Evolutionary conservation across 2,329 filamentous ascomycete species (phyloP), one percentile per base, ranked within the genome.

Genomic region (Venturia pyrina): DNA sequence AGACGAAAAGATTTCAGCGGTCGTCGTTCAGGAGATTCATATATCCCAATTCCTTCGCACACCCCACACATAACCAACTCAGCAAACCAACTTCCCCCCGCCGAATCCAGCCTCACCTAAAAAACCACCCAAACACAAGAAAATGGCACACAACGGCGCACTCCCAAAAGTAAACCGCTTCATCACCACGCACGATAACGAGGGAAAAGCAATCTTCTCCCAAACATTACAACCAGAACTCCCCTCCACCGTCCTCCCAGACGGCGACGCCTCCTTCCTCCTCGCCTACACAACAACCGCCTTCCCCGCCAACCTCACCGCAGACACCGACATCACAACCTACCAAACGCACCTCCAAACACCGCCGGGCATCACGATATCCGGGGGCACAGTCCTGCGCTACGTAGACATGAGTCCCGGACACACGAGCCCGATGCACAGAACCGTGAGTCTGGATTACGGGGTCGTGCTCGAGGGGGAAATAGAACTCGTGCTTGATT

Each of bases 331-430:
- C 70, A 72, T 84, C 19, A 69, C 72, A 13, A 74, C 75, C 10
- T 83, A 85, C 71, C 72, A 77, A 43, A 68, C 70, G 43, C 79
- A 79, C 67, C 73, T 83, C 53, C 69, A 74, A 17, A 70, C 75
- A 48, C 76, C 80, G 1, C 81, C 83, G 0, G 83, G 83, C 1
- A 75, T 86, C 2, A 77, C 79, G 28, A 74, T 83, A 46, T 76
- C 78, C 1, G 74, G 73, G 32, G 81, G 80, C 10, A 81, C 80
- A 4, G 79, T 82, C 11, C 74, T 80, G 56, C 76, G 79, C 59
- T 73, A 76, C 60, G 76, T 78, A 48, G 76, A 78, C 63, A 75
- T 77, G 62, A 70, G 72, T n/a, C 76, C 76, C 0, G 67, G 68
- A 28, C 73, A 70, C 15, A 70, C 65, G 40, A 75, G 72, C 66